Evolutionary conservation across 2,329 filamentous ascomycete species (phyloP).

Genomic region (Davidsoniella neocaledoniae): DNA sequence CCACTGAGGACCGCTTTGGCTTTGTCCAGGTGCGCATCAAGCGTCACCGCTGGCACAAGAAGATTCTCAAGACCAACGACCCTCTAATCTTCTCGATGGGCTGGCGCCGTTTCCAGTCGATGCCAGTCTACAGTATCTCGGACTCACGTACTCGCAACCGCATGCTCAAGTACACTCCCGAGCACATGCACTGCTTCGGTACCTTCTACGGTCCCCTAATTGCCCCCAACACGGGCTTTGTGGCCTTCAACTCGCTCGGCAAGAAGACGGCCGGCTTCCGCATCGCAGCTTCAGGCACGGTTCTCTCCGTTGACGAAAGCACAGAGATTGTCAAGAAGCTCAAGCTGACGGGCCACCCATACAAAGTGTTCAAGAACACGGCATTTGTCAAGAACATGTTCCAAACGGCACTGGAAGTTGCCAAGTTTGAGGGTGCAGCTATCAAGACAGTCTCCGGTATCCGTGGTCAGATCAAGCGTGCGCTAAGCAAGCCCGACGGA

Average conservation of each 20-base stretch:
- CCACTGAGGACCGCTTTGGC: conserved; percentile 90
- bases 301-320: conserved; percentile 84
- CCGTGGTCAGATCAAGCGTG: conserved; percentile 91
- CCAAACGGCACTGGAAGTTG: conserved; percentile 77
- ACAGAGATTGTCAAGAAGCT: conserved; percentile 99
- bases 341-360: conserved; percentile 81
- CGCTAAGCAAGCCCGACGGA: conserved; percentile 81
- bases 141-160: conserved; percentile 86
- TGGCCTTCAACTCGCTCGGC: conserved; percentile 78
- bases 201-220: conserved; percentile 92
- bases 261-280: conserved; percentile 78
- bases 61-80: conserved; percentile 95
- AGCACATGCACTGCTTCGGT: conserved; percentile 98
- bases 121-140: conserved; percentile 87
- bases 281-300: conserved; percentile 84
- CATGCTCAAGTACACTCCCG: conserved; percentile 97
- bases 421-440: conserved; percentile 91
- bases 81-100: conserved; percentile 93
- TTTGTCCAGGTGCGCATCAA: conserved; percentile 95
- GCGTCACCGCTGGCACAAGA: conserved; percentile 96
- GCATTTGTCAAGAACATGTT: conserved; percentile 99
- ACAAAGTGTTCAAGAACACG: conserved; percentile 99
- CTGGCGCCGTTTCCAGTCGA: conserved; percentile 85
- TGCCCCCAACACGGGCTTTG: conserved; percentile 90
- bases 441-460: conserved; percentile 95